Evolutionary conservation across 768 basidiomycete genomes (phyloP).

Genomic region (Rhodotorula diobovata): DNA sequence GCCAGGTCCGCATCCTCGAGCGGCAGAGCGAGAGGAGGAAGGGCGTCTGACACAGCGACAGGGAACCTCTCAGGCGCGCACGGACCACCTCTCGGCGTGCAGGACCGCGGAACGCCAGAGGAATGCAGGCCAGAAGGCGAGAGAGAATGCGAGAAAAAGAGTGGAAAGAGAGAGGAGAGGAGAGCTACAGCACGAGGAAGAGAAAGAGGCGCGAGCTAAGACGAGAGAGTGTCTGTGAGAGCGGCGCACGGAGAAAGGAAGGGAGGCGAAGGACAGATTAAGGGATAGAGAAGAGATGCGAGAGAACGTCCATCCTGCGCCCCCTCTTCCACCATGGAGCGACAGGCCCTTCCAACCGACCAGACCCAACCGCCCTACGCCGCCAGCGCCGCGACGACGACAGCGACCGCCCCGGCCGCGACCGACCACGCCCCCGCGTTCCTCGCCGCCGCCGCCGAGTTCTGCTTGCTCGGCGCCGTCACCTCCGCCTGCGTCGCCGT

Average conservation of each 20-base stretch:
- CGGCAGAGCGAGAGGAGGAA: too few species aligned
- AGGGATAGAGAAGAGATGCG: not conserved
- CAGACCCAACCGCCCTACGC: not conserved
- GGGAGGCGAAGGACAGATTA: too few species aligned
- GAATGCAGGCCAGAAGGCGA: too few species aligned
- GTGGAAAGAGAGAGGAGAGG: not conserved
- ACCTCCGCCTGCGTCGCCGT: not conserved
- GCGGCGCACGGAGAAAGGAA: not conserved
- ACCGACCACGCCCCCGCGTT: not conserved
- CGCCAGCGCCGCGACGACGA: not conserved
- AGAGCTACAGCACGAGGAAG: not conserved
- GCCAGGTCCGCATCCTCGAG: too few species aligned
- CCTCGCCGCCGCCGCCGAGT: not conserved
- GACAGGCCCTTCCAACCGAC: too few species aligned
- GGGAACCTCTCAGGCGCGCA: too few species aligned
- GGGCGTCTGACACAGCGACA: too few species aligned
- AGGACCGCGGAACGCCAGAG: too few species aligned
- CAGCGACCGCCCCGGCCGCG: not conserved
- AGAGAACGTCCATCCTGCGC: not conserved
- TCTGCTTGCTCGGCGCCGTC: conserved; percentile 8
- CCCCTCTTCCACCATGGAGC: too few species aligned
- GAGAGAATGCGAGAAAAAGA: not conserved
- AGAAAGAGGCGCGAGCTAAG: not conserved
- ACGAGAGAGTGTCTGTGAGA: not conserved
- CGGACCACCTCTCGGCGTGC: too few species aligned